Evolutionary conservation across 2,329 filamentous ascomycete genomes (phyloP), one percentile per base, ranked within the genome.

Genomic region (Orbilia blumenaviensis): DNA sequence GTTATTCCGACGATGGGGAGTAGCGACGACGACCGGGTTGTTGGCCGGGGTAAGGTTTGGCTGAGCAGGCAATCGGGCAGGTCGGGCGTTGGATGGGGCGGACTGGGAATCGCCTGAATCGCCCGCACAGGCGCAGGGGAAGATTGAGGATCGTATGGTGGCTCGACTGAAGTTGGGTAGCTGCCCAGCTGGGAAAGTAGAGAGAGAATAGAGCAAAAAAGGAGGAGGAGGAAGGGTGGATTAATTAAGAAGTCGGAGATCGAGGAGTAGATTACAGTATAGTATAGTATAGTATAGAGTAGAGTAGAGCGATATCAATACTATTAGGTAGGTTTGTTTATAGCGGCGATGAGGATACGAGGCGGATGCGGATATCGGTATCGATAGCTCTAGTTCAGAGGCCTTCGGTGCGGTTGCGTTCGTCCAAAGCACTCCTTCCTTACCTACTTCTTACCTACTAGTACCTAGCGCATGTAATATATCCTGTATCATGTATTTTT

Each of bases 61-160:
- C 27, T 48, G 36, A 54, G 72, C 36, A 62, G 72, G 63, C 58
- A 69, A 76, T 69, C 72, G 72, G 72, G 72, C 64, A 69, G 64
- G 72, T 76, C 58, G 72, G 52, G 64, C 58, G 64, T 68, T 64
- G 34, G 56, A 32, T 36, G 72, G 48, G 58, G n/a, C n/a, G n/a
- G 72, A 76, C 72, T 69, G 72, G 72, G 72, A 16, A 50, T 68
- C 52, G 71, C 64, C 71, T 58, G 64, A 66, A 66, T 76, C 64
- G 72, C 72, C 72, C 68, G 38, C 32, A 61, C 72, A 69, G 72
- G 72, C 72, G 64, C 72, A 76, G 58, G 64, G 58, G 60, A 68
- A 60, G 18, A 76, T 29, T 76, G 66, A 64, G 58, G 64, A 68
- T 76, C 64, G 72, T 60, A 76, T 76, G 72, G 58, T 76, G 72